Evolutionary conservation across 2,329 filamentous ascomycete genomes (phyloP).

Genomic region (Colletotrichum filicis): DNA sequence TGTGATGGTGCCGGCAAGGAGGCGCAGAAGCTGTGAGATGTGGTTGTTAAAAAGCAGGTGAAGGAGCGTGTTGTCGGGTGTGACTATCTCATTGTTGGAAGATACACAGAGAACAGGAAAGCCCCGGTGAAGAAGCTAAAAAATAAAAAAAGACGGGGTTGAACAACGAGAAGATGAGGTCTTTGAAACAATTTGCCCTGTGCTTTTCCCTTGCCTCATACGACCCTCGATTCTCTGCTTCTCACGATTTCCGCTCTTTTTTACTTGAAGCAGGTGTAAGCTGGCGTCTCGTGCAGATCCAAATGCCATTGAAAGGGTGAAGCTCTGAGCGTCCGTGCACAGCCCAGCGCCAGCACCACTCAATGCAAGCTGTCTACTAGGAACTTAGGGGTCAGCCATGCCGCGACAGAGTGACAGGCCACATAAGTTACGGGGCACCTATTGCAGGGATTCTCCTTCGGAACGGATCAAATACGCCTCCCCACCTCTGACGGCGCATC

Average conservation of each 20-base stretch:
- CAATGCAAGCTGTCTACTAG: not conserved
- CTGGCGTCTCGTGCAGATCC: conserved; percentile 30
- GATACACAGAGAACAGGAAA: not conserved
- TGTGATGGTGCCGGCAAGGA: not conserved
- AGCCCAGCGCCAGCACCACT: not conserved
- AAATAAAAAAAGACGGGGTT: not conserved
- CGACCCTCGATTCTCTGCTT: not conserved
- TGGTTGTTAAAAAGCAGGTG: not conserved
- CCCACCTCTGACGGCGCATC: not conserved
- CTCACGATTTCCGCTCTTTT: conserved; percentile 18
- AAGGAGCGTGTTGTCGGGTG: not conserved
- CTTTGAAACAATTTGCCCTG: conserved; percentile 33
- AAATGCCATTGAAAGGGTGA: conserved; percentile 12
- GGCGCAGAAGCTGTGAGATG: not conserved
- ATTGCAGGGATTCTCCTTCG: conserved; percentile 10
- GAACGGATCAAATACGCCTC: conserved; percentile 27
- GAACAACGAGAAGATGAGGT: not conserved
- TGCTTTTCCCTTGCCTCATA: conserved; percentile 31
- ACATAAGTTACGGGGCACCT: not conserved
- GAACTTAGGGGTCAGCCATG: too few relatives aligned
- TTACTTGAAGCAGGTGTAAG: conserved; percentile 29
- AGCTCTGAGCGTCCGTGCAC: conserved; percentile 28
- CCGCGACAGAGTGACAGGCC: conserved; percentile 5
- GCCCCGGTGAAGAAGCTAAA: not conserved
- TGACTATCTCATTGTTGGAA: conserved; percentile 1